Conservation (phyloP, 805 yeast genomes). For the Diddensiella santjacobensis region DNA sequence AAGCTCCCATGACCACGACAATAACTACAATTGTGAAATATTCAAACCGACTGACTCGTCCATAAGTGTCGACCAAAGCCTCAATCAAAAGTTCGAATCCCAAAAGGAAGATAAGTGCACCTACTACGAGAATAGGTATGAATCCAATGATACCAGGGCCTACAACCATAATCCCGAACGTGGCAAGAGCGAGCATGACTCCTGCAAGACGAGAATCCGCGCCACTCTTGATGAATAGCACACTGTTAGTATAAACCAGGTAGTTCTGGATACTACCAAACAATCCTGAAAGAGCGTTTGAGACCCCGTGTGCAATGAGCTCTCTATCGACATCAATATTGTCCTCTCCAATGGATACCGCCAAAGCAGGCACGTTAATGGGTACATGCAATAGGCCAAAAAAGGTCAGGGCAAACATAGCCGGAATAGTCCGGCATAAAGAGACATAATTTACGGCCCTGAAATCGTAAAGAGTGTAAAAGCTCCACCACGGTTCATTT, state of each 20-base stretch:
- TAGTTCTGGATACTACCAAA: constrained; percentile 91
- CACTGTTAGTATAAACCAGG: constrained; percentile 89
- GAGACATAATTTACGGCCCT: constrained; percentile 69
- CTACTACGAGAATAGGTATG: constrained; percentile 95
- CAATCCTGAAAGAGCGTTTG: constrained; percentile 79
- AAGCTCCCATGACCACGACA: constrained; percentile 91
- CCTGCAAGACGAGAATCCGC: constrained; percentile 90
- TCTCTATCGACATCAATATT: constrained; percentile 86
- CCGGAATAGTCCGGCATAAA: constrained; percentile 68
- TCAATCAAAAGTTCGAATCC: constrained; percentile 90
- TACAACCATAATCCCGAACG: constrained; percentile 71
- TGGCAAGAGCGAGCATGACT: constrained; percentile 77
- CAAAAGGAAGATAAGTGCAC: constrained; percentile 80
- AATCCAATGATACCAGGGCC: constrained; percentile 93
- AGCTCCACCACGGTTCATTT: constrained; percentile 81
- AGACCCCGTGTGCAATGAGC: constrained; percentile 89
- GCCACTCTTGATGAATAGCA: constrained; percentile 88
- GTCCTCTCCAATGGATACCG: constrained; percentile 80
- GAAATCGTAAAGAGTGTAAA: constrained; percentile 71
- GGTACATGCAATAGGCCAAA: constrained; percentile 97
- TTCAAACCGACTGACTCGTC: constrained; percentile 70
- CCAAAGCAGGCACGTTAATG: constrained; percentile 94
- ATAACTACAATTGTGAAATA: constrained; percentile 80
- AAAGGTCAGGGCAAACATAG: constrained; percentile 93
- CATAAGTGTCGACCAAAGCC: constrained; percentile 79